Evolutionary conservation across 1,284 basidiomycete genomes (phyloP).

Genomic region (Austroboletus rostrupii): DNA sequence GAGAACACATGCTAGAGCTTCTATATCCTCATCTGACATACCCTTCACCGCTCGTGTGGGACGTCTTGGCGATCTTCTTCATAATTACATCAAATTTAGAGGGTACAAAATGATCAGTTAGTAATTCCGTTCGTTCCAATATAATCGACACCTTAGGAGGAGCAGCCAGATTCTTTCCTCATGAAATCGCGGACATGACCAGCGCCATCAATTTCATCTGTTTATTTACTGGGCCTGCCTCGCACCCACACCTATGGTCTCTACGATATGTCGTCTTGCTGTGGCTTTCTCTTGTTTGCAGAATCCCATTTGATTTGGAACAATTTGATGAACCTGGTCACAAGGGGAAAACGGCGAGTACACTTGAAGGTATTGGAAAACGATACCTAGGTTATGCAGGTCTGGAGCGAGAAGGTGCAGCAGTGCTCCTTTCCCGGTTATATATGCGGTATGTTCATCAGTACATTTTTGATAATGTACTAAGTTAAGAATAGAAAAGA

Average conservation of each 20-base stretch:
- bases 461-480: not conserved
- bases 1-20: constrained; percentile 51
- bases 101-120: constrained; percentile 91
- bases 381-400: constrained; percentile 65
- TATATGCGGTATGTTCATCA: constrained; percentile 63
- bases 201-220: constrained; percentile 70
- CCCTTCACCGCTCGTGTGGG: constrained; percentile 44
- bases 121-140: constrained; percentile 30
- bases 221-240: constrained; percentile 42
- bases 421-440: constrained; percentile 65
- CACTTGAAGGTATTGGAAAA: constrained; percentile 61
- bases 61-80: constrained; percentile 65
- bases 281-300: constrained; percentile 92
- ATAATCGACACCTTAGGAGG: constrained; percentile 12
- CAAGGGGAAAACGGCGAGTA: constrained; percentile 46
- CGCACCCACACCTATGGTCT: constrained; percentile 62
- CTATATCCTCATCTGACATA: constrained; percentile 34
- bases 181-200: constrained; percentile 79
- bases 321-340: constrained; percentile 69
- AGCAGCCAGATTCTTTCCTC: constrained; percentile 87
- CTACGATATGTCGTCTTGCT: constrained; percentile 82
- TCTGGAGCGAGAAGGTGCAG: constrained; percentile 78
- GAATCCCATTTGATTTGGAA: constrained; percentile 88
- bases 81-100: constrained; percentile 84
- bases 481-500: constrained; percentile 53